phyloP scores from a whole-genome alignment of 257 asterid species.

The Hygrophila difformis region DNA sequence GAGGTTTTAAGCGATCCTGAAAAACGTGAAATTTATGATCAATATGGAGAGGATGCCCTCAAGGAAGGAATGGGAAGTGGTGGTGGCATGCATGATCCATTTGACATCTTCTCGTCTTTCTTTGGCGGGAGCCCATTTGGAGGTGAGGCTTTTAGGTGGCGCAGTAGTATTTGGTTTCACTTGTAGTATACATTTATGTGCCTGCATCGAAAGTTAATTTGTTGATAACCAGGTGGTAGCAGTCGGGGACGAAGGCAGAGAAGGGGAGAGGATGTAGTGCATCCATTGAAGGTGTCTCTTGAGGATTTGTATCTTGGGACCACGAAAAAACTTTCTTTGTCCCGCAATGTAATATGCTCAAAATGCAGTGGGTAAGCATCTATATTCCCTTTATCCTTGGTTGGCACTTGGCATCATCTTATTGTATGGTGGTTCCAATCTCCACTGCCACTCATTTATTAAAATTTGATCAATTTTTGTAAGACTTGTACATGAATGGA shows the following conservation, averaged over 20 bases:
- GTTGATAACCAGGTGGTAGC: slow-evolving; percentile 37
- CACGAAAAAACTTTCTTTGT: slow-evolving; percentile 53
- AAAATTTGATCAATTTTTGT: too few relatives aligned
- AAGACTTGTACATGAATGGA: too few relatives aligned
- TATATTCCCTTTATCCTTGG: too few relatives aligned
- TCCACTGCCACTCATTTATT: too few relatives aligned
- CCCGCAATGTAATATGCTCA: slow-evolving; percentile 54
- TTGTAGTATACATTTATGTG: neutral
- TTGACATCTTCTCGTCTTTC: slow-evolving; percentile 65
- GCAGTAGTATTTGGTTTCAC: neutral
- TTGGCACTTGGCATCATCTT: too few relatives aligned
- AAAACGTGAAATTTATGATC: slow-evolving; percentile 67
- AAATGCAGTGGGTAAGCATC: slow-evolving; percentile 54
- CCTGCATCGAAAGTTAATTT: neutral
- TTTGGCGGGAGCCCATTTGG: slow-evolving; percentile 49
- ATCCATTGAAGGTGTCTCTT: slow-evolving; percentile 57
- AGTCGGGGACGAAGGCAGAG: slow-evolving; percentile 63
- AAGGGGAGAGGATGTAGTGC: slow-evolving; percentile 64
- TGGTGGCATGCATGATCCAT: slow-evolving; percentile 52
- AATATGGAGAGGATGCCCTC: slow-evolving; percentile 73
- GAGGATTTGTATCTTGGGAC: slow-evolving; percentile 53
- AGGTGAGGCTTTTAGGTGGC: slow-evolving; percentile 22
- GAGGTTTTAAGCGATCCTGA: slow-evolving; percentile 68
- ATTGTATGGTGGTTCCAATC: too few relatives aligned
- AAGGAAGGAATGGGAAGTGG: slow-evolving; percentile 72